Percentiles rank a stretch among this genome's conserved stretches.
Conservation (phyloP, 2,329 filamentous ascomycete genomes). For the Trichophyton simii region DNA sequence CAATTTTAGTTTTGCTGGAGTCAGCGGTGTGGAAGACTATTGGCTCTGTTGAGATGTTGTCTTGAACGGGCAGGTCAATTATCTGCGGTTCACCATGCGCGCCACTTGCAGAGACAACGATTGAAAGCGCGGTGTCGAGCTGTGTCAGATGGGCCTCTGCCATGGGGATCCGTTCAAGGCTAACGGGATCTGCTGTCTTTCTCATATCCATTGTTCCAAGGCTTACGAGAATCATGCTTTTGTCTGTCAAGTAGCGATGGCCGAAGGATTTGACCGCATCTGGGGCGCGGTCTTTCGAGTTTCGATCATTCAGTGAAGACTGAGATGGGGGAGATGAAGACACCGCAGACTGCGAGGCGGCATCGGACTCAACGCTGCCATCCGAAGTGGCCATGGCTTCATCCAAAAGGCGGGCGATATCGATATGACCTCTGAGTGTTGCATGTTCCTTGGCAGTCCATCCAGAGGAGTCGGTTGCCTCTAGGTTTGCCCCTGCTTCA, state of each 20-base stretch:
- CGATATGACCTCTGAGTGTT: constrained; percentile 73
- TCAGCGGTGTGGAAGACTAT: constrained; percentile 78
- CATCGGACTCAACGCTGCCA: constrained; percentile 19
- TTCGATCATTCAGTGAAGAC: constrained; percentile 33
- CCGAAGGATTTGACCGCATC: constrained; percentile 92
- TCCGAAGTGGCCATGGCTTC: constrained; percentile 35
- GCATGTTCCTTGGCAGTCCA: constrained; percentile 95
- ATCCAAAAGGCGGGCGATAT: constrained; percentile 59
- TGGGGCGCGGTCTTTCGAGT: constrained; percentile 38
- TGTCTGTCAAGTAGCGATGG: constrained; percentile 81
- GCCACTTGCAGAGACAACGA: constrained; percentile 76
- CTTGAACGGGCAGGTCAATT: constrained; percentile 84
- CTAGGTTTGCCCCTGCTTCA: constrained; percentile 62
- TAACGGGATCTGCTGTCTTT: constrained; percentile 67
- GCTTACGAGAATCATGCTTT: constrained; percentile 83
- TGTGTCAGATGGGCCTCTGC: constrained; percentile 82
- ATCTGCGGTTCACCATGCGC: constrained; percentile 77
- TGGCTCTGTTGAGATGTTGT: constrained; percentile 85
- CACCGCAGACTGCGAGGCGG: constrained; percentile 22
- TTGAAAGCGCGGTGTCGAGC: constrained; percentile 81
- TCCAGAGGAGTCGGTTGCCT: constrained; percentile 67
- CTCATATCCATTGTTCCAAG: constrained; percentile 90
- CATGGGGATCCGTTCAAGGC: constrained; percentile 75
- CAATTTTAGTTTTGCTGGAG: constrained; percentile 65
- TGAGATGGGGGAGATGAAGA: constrained; percentile 25